A percentile compares a stretch with the other conserved stretches of the same genome.
These are phyloP conservation scores for Cercospora nicotianae DNA, from an alignment of 2,329 filamentous ascomycete genomes.

Conservation along the genomic window DNA sequence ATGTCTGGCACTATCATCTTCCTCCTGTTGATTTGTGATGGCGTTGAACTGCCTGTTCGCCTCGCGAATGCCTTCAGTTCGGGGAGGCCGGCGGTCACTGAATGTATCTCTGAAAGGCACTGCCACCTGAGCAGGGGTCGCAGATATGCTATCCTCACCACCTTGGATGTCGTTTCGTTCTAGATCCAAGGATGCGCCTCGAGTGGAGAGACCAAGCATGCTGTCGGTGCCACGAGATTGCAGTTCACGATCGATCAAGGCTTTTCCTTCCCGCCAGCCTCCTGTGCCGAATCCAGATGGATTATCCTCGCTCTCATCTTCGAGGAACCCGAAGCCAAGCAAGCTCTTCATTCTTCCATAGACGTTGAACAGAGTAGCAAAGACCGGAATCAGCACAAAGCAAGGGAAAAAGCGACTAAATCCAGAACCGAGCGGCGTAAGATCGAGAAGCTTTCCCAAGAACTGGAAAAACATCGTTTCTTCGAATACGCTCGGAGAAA, in stretches of 20 bases:
- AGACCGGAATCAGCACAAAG: constrained; percentile 80
- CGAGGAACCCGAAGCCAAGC: constrained; percentile 75
- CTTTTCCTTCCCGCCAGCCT: constrained; percentile 86
- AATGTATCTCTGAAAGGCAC: constrained; percentile 6
- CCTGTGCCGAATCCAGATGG: constrained; percentile 69
- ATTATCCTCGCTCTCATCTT: constrained; percentile 70
- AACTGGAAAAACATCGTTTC: constrained; percentile 86
- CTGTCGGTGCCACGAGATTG: constrained; percentile 40
- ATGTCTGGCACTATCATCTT: constrained; percentile 62
- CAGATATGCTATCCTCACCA: constrained; percentile 11
- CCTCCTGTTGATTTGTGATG: constrained; percentile 47
- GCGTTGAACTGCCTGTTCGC: constrained; percentile 36
- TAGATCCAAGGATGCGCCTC: constrained; percentile 32
- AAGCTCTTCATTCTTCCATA: constrained; percentile 78
- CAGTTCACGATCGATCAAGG: constrained; percentile 82
- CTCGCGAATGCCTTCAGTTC: constrained; percentile 26
- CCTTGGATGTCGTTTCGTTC: constrained; percentile 20
- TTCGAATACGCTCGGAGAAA: constrained; percentile 69
- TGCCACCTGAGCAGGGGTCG: not conserved
- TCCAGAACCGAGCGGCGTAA: constrained; percentile 77
- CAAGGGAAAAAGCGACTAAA: constrained; percentile 89
- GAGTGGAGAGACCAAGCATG: constrained; percentile 40
- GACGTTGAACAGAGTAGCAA: constrained; percentile 82
- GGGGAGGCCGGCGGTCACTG: constrained; percentile 12
- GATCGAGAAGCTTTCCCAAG: constrained; percentile 76